A percentile compares a stretch with the other conserved stretches of the same genome.
Evolutionary conservation across 768 basidiomycete species (phyloP).

Genomic region (Russula sp.): DNA sequence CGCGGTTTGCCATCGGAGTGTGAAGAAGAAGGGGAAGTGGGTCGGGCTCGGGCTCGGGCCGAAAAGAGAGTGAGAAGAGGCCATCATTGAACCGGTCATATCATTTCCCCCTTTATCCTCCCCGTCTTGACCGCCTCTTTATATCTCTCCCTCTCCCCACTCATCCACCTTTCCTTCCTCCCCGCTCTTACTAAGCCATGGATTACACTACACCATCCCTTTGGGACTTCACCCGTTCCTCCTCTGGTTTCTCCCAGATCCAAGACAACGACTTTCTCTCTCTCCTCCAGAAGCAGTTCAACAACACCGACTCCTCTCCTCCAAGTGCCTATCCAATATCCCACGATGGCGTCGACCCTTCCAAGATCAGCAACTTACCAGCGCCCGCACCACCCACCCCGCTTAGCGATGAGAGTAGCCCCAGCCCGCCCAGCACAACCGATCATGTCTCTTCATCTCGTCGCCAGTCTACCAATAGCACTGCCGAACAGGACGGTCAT

Average conservation of each 20-base stretch:
- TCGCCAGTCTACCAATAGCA: conserved; percentile 35
- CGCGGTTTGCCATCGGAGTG: conserved; percentile 9
- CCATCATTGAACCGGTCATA: background rate
- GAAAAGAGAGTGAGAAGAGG: background rate
- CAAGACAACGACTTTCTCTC: conserved; percentile 76
- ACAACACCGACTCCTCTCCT: conserved; percentile 37
- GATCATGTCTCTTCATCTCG: conserved; percentile 37
- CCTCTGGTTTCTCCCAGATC: conserved; percentile 57
- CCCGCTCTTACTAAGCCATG: conserved; percentile 39
- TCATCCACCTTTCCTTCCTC: background rate
- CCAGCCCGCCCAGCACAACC: conserved; percentile 61
- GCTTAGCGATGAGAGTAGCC: conserved; percentile 70
- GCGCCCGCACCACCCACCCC: conserved; percentile 56
- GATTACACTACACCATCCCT: conserved; percentile 49
- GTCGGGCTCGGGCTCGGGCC: background rate
- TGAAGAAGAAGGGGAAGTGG: background rate
- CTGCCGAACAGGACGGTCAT: conserved; percentile 46
- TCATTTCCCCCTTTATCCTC: background rate
- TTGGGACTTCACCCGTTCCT: conserved; percentile 58
- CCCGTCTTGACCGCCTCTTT: too few species aligned
- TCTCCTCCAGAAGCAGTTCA: conserved; percentile 74
- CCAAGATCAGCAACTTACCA: conserved; percentile 51
- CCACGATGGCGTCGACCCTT: conserved; percentile 54
- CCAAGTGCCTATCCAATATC: conserved; percentile 34
- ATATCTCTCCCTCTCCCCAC: background rate